phyloP scores from a whole-genome alignment of 139 green algal genomes.

The Chlamydomonas asymmetrica region DNA sequence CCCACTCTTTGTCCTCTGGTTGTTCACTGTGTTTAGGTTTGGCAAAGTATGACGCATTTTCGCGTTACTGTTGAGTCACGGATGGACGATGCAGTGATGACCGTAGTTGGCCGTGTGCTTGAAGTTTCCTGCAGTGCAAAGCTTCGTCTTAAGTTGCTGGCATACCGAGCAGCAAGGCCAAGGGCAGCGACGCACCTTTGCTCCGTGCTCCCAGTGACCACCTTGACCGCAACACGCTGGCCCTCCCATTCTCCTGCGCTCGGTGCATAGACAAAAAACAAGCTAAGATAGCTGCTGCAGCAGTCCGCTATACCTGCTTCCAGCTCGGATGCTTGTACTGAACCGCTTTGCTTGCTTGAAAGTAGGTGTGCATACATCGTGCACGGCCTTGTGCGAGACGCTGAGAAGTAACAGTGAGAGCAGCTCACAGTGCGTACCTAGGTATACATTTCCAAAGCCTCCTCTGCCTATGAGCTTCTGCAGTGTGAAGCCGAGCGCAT shows the following conservation, averaged over 20 bases:
- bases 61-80: neutral
- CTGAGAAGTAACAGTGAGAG: too few species aligned
- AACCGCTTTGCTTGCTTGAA: too few species aligned
- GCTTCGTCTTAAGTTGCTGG: too few species aligned
- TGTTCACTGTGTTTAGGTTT: neutral
- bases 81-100: neutral
- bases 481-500: slow-evolving; percentile 21
- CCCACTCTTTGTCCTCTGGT: slow-evolving; percentile 51
- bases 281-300: too few species aligned
- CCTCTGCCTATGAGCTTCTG: slow-evolving; percentile 41
- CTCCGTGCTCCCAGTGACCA: slow-evolving; percentile 28
- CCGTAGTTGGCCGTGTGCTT: neutral
- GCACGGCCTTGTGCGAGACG: too few species aligned
- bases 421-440: too few species aligned
- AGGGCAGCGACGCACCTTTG: neutral
- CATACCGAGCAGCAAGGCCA: neutral
- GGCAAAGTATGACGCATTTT: neutral
- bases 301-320: too few species aligned
- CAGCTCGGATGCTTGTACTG: too few species aligned
- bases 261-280: too few species aligned
- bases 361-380: too few species aligned
- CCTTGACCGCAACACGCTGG: slow-evolving; percentile 42
- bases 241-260: slow-evolving; percentile 46
- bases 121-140: too few species aligned
- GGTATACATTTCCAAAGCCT: slow-evolving; percentile 48